Percentiles rank a stretch among this genome's conserved stretches.
Evolutionary conservation across 495 filamentous ascomycete genomes (phyloP).

Genomic region (Penicillium paradoxum): DNA sequence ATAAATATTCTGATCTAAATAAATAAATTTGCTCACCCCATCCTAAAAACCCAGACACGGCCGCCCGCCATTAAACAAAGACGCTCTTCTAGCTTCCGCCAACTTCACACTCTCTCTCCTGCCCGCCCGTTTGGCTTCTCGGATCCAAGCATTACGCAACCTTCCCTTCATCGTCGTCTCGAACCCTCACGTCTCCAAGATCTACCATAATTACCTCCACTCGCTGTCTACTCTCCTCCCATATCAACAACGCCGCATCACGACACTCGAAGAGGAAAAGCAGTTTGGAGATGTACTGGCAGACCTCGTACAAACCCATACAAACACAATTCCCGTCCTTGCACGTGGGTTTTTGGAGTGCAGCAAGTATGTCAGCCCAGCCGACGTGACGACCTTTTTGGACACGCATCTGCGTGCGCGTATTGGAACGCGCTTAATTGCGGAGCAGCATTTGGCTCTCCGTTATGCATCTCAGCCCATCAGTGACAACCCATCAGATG

Average conservation of each 20-base stretch:
- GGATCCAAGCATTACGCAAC: slow-evolving; percentile 86
- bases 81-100: slow-evolving; percentile 77
- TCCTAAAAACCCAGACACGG: slow-evolving; percentile 58
- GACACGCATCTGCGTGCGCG: slow-evolving; percentile 91
- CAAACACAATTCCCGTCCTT: slow-evolving; percentile 88
- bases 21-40: background rate
- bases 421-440: slow-evolving; percentile 90
- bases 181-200: slow-evolving; percentile 84
- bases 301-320: slow-evolving; percentile 87
- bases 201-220: slow-evolving; percentile 93
- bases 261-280: slow-evolving; percentile 80
- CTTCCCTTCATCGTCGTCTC: slow-evolving; percentile 96
- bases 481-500: slow-evolving; percentile 33
- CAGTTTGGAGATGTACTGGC: slow-evolving; percentile 87
- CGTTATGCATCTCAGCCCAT: slow-evolving; percentile 78
- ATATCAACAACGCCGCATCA: slow-evolving; percentile 71
- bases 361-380: slow-evolving; percentile 72
- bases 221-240: slow-evolving; percentile 83
- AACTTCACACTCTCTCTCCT: slow-evolving; percentile 93
- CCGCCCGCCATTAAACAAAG: slow-evolving; percentile 75
- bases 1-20: background rate
- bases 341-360: slow-evolving; percentile 91
- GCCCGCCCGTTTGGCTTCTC: slow-evolving; percentile 88
- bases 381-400: slow-evolving; percentile 81
- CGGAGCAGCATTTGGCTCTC: slow-evolving; percentile 93